phyloP scores from a whole-genome alignment of 2,329 filamentous ascomycete genomes.

The Fusarium humuli region DNA sequence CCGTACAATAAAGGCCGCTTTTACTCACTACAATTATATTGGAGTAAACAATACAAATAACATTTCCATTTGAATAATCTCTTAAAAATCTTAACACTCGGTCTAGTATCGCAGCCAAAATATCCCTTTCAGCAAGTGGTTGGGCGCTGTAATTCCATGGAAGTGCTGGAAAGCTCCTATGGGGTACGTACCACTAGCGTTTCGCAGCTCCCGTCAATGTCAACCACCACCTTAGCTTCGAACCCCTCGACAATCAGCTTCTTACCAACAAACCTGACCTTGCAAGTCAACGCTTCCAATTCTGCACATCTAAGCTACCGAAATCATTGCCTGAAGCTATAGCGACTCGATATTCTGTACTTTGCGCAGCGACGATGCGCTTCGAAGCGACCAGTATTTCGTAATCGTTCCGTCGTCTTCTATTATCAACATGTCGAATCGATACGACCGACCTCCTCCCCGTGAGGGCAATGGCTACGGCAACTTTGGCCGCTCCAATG shows the following conservation, averaged over 20 bases:
- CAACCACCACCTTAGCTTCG: constrained; percentile 14
- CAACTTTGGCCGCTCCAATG: constrained; percentile 55
- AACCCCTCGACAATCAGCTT: constrained; percentile 29
- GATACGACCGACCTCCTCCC: constrained; percentile 60
- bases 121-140: background rate
- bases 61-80: background rate
- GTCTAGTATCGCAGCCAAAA: background rate
- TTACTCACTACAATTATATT: background rate
- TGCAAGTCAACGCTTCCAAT: background rate
- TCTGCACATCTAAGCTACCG: background rate
- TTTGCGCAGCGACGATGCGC: constrained; percentile 40
- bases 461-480: constrained; percentile 59
- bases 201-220: constrained; percentile 11
- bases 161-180: constrained; percentile 3
- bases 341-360: background rate
- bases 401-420: constrained; percentile 32
- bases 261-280: constrained; percentile 7
- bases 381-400: constrained; percentile 21
- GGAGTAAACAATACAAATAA: background rate
- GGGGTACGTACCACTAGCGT: constrained; percentile 25
- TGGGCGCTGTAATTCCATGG: background rate
- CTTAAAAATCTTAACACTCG: background rate
- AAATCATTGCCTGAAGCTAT: background rate
- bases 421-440: constrained; percentile 60
- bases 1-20: background rate